Base-by-base conservation (phyloP, 2,329 filamentous ascomycete species). In the Colletotrichum orchidophilum region DNA sequence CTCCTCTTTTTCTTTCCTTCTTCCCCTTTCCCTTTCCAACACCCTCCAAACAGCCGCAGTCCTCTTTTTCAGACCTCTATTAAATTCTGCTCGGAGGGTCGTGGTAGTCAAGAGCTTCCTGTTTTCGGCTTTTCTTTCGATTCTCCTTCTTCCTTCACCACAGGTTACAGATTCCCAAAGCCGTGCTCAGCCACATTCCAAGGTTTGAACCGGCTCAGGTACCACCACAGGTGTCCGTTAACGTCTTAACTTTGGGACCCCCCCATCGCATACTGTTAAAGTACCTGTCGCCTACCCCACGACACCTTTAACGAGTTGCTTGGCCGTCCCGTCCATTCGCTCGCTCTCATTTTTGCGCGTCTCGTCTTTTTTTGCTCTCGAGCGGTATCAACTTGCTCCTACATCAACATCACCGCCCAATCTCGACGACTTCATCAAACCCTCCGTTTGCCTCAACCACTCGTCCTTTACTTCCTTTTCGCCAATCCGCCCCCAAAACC, bases 251-350 rank as follows among this genome's bases (percentile, higher is more conserved):
- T 55, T 57, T 73, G 73, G 73, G 71, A 68, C 66, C 57, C 42
- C 72, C 73, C 46, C 57, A 67, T 73, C 62, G 72, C 72, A 74
- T 63, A 53, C 63, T 73, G 73, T 74, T 73, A 65, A 63, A 73
- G 73, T 62, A 68, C 46, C 33, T 68, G 68, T 71, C 66, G 66
- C 55, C 31, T 60, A 64, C 63, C 63, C 66, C 70, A 74, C 73
- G 73, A 63, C 66, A 66, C 66, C 63, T 71, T 71, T 73, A 60
- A 73, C 73, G 58, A 74, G 63, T 74, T 46, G 73, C 73, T 74
- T 73, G 73, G 73, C 63, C 64, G 71, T 74, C 71, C 73, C 67
- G 71, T 74, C 73, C 73, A 54, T 60, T 74, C 73, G 73, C 73
- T 73, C 63, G 57, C 69, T 52, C 72, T 62, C 58, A 21, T 58